Conservation (phyloP, 169 alveolate genomes). For the Plasmodium vivax region DNA sequence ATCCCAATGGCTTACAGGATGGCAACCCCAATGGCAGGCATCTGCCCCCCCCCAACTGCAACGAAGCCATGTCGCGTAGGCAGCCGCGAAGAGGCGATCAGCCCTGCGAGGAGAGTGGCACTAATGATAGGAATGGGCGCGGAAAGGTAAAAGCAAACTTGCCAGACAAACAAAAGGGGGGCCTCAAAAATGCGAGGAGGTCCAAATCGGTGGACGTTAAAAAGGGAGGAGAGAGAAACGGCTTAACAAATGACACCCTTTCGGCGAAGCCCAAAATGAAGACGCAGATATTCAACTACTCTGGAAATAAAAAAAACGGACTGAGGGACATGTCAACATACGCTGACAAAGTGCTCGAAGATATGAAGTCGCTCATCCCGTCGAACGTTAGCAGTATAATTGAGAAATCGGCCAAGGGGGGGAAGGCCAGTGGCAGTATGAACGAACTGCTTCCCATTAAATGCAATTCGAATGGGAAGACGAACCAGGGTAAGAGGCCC, state of each 20-base stretch:
- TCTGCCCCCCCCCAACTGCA: not conserved
- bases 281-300: constrained; percentile 58
- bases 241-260: not conserved
- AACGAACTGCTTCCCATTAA: not conserved
- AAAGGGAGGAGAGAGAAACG: not conserved
- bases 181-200: constrained; percentile 5
- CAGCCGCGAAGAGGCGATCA: not conserved
- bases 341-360: constrained; percentile 64
- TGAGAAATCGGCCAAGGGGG: not conserved
- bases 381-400: constrained; percentile 8
- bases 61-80: not conserved
- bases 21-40: not conserved
- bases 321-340: constrained; percentile 75
- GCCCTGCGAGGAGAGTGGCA: not conserved
- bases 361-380: constrained; percentile 68
- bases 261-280: not conserved
- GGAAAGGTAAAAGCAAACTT: not conserved
- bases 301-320: constrained; percentile 57
- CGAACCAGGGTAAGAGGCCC: not conserved
- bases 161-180: not conserved
- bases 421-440: not conserved
- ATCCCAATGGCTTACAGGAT: not conserved
- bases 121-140: not conserved
- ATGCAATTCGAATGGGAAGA: not conserved
- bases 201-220: constrained; percentile 47